Evolutionary conservation across 176 grass and related monocot genomes (phyloP).

Genomic region (Carex cristatella): DNA sequence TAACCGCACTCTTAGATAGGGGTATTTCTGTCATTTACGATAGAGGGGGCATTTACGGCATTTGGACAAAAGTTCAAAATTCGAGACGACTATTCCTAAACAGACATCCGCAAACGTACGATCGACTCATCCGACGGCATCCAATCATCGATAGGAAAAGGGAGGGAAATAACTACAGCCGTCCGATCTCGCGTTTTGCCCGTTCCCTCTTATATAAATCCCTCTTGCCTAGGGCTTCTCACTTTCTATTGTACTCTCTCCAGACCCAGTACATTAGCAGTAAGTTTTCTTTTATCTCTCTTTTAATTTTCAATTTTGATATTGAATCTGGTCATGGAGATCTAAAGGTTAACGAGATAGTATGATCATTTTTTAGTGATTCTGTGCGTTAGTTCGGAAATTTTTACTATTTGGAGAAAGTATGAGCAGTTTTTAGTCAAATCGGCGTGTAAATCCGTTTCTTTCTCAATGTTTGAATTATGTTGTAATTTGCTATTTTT

Average conservation of each 20-base stretch:
- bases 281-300: neutral
- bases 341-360: neutral
- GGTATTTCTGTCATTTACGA: neutral
- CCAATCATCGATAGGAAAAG: neutral
- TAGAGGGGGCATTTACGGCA: slow-evolving; percentile 26
- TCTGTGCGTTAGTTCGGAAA: neutral
- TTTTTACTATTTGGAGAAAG: neutral
- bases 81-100: slow-evolving; percentile 22
- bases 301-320: neutral
- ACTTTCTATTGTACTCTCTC: neutral
- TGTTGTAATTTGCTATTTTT: slow-evolving; percentile 17
- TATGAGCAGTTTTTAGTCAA: neutral
- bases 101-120: slow-evolving; percentile 30
- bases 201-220: slow-evolving; percentile 41
- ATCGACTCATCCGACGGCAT: slow-evolving; percentile 40
- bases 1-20: neutral
- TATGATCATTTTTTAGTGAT: neutral
- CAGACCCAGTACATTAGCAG: slow-evolving; percentile 20
- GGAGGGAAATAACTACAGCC: slow-evolving; percentile 52
- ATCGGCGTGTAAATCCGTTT: neutral
- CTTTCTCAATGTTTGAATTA: neutral
- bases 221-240: slow-evolving; percentile 5
- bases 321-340: neutral
- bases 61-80: slow-evolving; percentile 46
- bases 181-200: slow-evolving; percentile 41